These are phyloP conservation scores for Aspergillus sclerotialis DNA, from an alignment of 2,329 filamentous ascomycete species.

Conservation along the genomic window DNA sequence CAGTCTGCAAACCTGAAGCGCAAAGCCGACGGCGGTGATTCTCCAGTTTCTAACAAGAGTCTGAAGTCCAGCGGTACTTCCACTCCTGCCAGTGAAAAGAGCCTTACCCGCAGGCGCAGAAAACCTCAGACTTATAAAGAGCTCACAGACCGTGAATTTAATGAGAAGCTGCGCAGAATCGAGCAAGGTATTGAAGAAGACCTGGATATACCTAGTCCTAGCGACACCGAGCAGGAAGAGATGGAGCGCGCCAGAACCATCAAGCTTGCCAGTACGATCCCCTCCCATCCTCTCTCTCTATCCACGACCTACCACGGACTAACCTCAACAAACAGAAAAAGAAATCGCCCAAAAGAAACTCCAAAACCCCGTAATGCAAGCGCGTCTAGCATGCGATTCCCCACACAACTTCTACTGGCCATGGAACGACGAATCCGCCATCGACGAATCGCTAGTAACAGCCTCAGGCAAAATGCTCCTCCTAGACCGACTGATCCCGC, in stretches of 20 bases:
- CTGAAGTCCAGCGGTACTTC: slow-evolving; percentile 66
- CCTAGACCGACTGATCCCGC: slow-evolving; percentile 74
- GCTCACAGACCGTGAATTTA: slow-evolving; percentile 78
- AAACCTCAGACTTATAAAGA: slow-evolving; percentile 55
- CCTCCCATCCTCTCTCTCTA: not conserved
- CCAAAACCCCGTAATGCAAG: slow-evolving; percentile 86
- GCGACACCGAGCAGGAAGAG: slow-evolving; percentile 51
- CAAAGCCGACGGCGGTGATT: slow-evolving; percentile 41
- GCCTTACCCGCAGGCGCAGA: slow-evolving; percentile 47
- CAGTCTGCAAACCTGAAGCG: slow-evolving; percentile 50
- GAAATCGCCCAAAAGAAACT: slow-evolving; percentile 88
- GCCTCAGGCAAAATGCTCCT: slow-evolving; percentile 94
- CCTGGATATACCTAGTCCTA: slow-evolving; percentile 34
- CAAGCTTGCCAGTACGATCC: slow-evolving; percentile 63
- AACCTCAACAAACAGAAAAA: slow-evolving; percentile 52
- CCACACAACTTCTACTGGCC: slow-evolving; percentile 97
- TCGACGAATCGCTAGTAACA: slow-evolving; percentile 77
- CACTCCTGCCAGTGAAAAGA: slow-evolving; percentile 56
- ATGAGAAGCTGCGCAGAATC: slow-evolving; percentile 53
- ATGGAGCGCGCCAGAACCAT: slow-evolving; percentile 60
- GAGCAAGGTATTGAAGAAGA: slow-evolving; percentile 55
- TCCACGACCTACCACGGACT: slow-evolving; percentile 13
- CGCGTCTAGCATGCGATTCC: slow-evolving; percentile 84
- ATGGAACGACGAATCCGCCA: slow-evolving; percentile 56
- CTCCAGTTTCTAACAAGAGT: slow-evolving; percentile 58